phyloP scores from a whole-genome alignment of 441 rosid genomes.

The Mallotus repandus region DNA sequence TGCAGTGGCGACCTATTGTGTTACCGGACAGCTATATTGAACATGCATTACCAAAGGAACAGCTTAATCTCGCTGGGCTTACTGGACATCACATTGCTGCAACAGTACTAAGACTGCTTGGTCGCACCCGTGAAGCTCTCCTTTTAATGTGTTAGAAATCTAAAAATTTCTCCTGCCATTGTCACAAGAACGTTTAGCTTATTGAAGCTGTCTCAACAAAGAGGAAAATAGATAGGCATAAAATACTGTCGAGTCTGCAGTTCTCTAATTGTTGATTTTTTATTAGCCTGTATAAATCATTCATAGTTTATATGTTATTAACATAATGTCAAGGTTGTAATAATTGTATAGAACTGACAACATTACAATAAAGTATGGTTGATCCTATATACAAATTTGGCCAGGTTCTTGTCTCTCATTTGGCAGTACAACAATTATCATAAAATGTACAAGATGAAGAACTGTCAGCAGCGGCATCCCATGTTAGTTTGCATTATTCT shows the following conservation, averaged over 20 bases:
- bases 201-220: neutral
- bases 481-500: neutral
- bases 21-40: slow-evolving; percentile 82
- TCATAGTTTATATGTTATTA: neutral
- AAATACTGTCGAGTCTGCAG: neutral
- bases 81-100: slow-evolving; percentile 94
- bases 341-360: neutral
- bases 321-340: neutral
- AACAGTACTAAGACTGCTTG: slow-evolving; percentile 70
- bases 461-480: neutral
- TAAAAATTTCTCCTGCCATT: neutral
- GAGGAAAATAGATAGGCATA: neutral
- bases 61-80: slow-evolving; percentile 73
- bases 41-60: slow-evolving; percentile 71
- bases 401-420: no score
- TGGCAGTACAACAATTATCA: no score
- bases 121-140: slow-evolving; percentile 85
- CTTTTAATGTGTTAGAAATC: slow-evolving; percentile 65
- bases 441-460: no score
- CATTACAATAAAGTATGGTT: neutral
- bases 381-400: neutral
- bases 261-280: neutral
- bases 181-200: neutral
- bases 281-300: neutral
- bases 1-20: slow-evolving; percentile 90